Evolutionary conservation across 2,329 filamentous ascomycete genomes (phyloP).

Genomic region (Aspergillus unguis): DNA sequence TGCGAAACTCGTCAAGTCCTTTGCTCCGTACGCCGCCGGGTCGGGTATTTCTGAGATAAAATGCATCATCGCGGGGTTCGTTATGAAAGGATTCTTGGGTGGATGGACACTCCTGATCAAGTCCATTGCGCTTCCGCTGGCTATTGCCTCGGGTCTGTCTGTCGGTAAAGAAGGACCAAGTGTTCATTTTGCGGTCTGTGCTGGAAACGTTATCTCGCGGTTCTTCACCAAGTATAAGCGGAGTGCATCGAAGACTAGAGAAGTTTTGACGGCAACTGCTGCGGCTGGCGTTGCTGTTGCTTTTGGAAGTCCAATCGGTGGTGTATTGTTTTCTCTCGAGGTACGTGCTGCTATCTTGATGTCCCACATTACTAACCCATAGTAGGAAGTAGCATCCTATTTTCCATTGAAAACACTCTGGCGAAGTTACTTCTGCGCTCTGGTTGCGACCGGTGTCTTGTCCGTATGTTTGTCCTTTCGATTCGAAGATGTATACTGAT

Average conservation of each 20-base stretch:
- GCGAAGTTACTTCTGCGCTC: conserved; percentile 95
- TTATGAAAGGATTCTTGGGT: conserved; percentile 97
- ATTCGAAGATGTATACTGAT: not conserved
- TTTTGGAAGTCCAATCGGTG: conserved; percentile 95
- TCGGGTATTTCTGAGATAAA: conserved; percentile 99
- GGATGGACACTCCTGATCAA: conserved; percentile 92
- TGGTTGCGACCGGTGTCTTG: conserved; percentile 89
- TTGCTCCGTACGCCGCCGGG: conserved; percentile 92
- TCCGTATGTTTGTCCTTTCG: conserved; percentile 50
- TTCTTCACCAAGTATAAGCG: conserved; percentile 88
- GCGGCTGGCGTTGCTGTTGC: conserved; percentile 94
- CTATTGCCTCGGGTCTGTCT: conserved; percentile 89
- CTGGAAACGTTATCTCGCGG: conserved; percentile 90
- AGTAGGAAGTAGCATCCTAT: conserved; percentile 83
- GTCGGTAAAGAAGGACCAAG: conserved; percentile 97
- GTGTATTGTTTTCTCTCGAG: conserved; percentile 92
- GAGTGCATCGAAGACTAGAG: conserved; percentile 89
- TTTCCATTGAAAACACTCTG: conserved; percentile 97
- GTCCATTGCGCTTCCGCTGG: conserved; percentile 81
- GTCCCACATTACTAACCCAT: conserved; percentile 16
- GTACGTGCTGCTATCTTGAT: conserved; percentile 26
- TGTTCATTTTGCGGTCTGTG: conserved; percentile 98
- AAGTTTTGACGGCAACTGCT: conserved; percentile 91
- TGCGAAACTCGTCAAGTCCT: conserved; percentile 80
- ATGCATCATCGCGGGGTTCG: conserved; percentile 96